These are phyloP conservation scores for Backusella morwellensis DNA, from an alignment of 192 early-diverging fungal species.

Conservation along the genomic window DNA sequence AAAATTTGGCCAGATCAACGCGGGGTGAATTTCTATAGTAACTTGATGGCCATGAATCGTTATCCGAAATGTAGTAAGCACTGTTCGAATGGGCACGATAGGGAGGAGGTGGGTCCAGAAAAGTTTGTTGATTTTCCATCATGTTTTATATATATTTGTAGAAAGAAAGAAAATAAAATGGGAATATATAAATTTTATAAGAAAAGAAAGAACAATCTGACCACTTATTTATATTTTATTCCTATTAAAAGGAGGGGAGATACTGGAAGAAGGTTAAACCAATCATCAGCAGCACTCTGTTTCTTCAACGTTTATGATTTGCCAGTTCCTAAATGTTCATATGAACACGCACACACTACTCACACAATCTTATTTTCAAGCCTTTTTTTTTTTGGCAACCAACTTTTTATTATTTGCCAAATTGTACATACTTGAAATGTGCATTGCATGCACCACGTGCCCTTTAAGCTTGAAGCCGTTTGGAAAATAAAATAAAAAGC, in stretches of 20 bases:
- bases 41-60: conserved; percentile 6
- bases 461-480: background rate
- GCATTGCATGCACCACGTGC: background rate
- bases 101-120: conserved; percentile 2
- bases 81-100: conserved; percentile 1
- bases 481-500: background rate
- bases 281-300: background rate
- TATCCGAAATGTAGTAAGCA: background rate
- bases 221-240: background rate
- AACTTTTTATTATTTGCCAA: background rate
- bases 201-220: background rate
- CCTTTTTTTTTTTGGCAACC: background rate
- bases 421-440: background rate
- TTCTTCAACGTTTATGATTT: background rate
- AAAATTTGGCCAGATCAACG: conserved; percentile 14
- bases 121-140: background rate
- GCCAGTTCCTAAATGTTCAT: background rate
- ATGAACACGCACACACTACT: background rate
- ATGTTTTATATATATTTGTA: background rate
- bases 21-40: background rate
- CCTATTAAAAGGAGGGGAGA: background rate
- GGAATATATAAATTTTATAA: background rate
- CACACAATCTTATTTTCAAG: background rate
- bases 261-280: background rate
- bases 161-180: background rate